A percentile compares a stretch with the other conserved stretches of the same genome.
These are phyloP conservation scores for Cynanchum wilfordii DNA, from an alignment of 257 asterid genomes.

Conservation along the genomic window DNA sequence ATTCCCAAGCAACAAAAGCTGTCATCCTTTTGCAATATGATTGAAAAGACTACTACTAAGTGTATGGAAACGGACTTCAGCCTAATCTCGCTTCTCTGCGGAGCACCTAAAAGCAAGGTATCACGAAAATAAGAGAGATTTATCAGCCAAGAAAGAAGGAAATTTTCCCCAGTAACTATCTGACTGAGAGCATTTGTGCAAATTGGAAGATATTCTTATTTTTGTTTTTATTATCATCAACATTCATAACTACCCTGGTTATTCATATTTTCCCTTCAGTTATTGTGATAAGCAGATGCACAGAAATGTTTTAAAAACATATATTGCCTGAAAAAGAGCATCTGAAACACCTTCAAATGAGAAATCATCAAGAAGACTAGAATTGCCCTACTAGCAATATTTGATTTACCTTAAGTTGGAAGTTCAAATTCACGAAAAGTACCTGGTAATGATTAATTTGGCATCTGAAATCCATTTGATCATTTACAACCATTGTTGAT, in stretches of 20 bases:
- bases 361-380: not conserved
- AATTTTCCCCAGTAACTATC: not conserved
- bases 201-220: not conserved
- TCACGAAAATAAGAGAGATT: not conserved
- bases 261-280: not conserved
- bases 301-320: not conserved
- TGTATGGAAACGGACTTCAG: conserved; percentile 16
- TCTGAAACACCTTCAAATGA: too few species aligned
- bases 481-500: not conserved
- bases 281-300: not conserved
- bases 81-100: conserved; percentile 81
- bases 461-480: not conserved
- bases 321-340: not conserved
- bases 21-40: not conserved
- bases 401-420: not conserved
- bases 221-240: not conserved
- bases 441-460: not conserved
- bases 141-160: not conserved
- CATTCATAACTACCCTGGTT: not conserved
- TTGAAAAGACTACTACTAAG: not conserved
- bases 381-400: not conserved
- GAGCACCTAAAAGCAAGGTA: conserved; percentile 46
- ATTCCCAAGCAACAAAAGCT: not conserved
- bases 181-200: not conserved
- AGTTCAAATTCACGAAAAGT: not conserved